Evolutionary conservation across 139 green algal genomes (phyloP).

Genomic region (Penium margaritaceum): DNA sequence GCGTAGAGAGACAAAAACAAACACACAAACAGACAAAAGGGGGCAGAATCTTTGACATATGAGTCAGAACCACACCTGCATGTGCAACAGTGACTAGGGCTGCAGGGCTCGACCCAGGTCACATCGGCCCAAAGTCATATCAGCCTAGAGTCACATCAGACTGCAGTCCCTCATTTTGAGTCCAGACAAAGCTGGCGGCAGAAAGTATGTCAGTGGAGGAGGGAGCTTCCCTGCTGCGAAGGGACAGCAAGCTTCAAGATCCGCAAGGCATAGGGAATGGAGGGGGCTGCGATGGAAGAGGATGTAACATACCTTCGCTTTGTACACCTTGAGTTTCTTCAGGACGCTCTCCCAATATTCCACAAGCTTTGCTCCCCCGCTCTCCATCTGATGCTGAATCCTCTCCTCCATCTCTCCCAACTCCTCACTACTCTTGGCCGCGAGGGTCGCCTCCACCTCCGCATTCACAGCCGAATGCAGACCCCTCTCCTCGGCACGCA

Average conservation of each 20-base stretch:
- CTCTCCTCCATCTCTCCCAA: constrained; percentile 36
- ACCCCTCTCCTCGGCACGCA: constrained; percentile 4
- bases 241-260: background rate
- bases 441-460: constrained; percentile 39
- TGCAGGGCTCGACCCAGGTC: background rate
- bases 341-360: constrained; percentile 51
- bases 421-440: constrained; percentile 28
- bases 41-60: constrained; percentile 8
- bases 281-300: background rate
- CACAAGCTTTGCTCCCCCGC: constrained; percentile 28
- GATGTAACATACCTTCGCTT: constrained; percentile 13
- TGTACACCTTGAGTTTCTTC: constrained; percentile 39
- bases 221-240: background rate
- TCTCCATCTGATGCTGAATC: constrained; percentile 29
- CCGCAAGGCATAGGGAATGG: background rate
- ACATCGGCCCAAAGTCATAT: background rate
- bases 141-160: background rate
- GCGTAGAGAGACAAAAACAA: too few species aligned
- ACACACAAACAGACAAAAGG: too few species aligned
- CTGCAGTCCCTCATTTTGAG: background rate
- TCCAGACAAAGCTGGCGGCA: background rate
- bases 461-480: constrained; percentile 31
- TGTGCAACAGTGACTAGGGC: constrained; percentile 4
- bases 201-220: background rate
- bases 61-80: background rate